These are phyloP conservation scores for Royoungia palumana DNA, from an alignment of 768 basidiomycete genomes.

Conservation along the genomic window DNA sequence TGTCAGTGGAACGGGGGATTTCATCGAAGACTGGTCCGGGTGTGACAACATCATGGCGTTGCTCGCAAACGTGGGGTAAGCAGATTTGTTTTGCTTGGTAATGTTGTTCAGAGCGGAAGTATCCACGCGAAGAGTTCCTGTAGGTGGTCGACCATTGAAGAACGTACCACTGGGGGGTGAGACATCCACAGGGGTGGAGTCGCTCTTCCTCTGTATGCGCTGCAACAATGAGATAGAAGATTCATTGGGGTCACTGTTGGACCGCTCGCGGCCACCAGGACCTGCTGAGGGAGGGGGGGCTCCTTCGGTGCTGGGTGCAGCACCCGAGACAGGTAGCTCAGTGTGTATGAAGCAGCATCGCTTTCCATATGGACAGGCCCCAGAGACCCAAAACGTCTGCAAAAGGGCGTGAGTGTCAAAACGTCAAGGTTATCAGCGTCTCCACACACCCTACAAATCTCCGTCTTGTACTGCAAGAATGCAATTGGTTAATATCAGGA, in stretches of 20 bases:
- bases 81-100: constrained; percentile 78
- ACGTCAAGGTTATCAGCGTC: neutral
- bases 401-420: constrained; percentile 9
- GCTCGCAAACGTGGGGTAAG: constrained; percentile 61
- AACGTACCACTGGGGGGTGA: constrained; percentile 41
- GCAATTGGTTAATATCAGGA: constrained; percentile 16
- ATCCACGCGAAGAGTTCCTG: constrained; percentile 70
- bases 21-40: constrained; percentile 55
- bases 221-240: constrained; percentile 69
- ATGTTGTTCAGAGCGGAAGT: constrained; percentile 61
- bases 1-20: constrained; percentile 78
- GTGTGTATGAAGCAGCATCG: constrained; percentile 94
- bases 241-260: constrained; percentile 79
- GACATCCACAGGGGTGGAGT: constrained; percentile 57
- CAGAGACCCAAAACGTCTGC: constrained; percentile 92
- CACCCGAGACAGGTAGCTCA: constrained; percentile 66
- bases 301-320: constrained; percentile 51
- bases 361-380: constrained; percentile 90
- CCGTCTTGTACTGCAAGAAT: constrained; percentile 75
- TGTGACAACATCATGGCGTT: constrained; percentile 49
- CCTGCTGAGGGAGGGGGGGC: constrained; percentile 48
- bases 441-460: constrained; percentile 77
- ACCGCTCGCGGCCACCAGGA: constrained; percentile 61
- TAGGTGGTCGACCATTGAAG: constrained; percentile 61
- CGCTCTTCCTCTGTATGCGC: constrained; percentile 68